phyloP scores from a whole-genome alignment of 2,329 filamentous ascomycete species.

The Fusarium coicis region DNA sequence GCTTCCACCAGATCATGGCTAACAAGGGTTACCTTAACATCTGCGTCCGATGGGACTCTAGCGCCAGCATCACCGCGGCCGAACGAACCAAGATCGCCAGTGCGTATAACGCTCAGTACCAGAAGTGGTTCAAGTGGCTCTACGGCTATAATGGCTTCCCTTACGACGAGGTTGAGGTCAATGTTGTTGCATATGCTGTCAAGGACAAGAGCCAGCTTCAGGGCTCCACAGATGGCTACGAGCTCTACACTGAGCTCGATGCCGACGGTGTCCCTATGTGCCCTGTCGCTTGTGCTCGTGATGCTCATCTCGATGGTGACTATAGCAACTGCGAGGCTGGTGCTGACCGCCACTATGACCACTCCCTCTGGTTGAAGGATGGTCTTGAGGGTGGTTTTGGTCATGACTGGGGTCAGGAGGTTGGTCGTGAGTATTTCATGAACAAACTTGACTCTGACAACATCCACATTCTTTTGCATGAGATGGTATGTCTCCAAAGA shows the following conservation, averaged over 20 bases:
- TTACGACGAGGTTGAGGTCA: slow-evolving; percentile 50
- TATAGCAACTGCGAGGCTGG: slow-evolving; percentile 51
- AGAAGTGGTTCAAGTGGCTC: slow-evolving; percentile 56
- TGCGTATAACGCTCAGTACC: slow-evolving; percentile 49
- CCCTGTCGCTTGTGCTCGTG: slow-evolving; percentile 50
- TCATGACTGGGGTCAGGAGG: slow-evolving; percentile 58
- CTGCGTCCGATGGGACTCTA: slow-evolving; percentile 58
- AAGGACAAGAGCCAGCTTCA: slow-evolving; percentile 50
- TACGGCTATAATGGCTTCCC: slow-evolving; percentile 57
- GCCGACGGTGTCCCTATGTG: slow-evolving; percentile 55
- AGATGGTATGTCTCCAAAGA: slow-evolving; percentile 45
- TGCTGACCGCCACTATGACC: slow-evolving; percentile 53
- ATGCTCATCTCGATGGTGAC: slow-evolving; percentile 56
- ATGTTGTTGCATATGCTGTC: slow-evolving; percentile 57
- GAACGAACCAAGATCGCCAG: slow-evolving; percentile 52
- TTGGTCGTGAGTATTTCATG: slow-evolving; percentile 58
- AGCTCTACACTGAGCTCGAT: slow-evolving; percentile 56
- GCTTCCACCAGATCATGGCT: slow-evolving; percentile 47
- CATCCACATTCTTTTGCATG: slow-evolving; percentile 58
- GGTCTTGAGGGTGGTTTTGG: slow-evolving; percentile 56
- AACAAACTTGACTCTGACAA: slow-evolving; percentile 50
- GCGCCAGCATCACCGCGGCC: slow-evolving; percentile 48
- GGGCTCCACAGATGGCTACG: slow-evolving; percentile 49
- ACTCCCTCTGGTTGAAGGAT: slow-evolving; percentile 58
- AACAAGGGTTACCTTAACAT: slow-evolving; percentile 46